These are phyloP conservation scores for Agrostemma githago DNA, from an alignment of 148 eudicot species.

Conservation along the genomic window DNA sequence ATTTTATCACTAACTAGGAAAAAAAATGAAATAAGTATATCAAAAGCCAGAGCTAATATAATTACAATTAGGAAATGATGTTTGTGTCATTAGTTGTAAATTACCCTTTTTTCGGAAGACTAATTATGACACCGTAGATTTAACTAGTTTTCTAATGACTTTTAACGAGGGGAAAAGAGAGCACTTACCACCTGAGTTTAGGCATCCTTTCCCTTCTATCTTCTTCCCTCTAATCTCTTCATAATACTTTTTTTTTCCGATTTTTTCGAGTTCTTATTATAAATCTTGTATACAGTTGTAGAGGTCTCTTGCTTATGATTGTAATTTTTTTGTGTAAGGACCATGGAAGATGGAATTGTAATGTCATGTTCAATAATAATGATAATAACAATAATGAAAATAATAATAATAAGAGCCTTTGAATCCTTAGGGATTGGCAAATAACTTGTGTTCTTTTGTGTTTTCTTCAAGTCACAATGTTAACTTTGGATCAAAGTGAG, in stretches of 20 bases:
- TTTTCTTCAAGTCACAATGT: not conserved
- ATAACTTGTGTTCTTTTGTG: not conserved
- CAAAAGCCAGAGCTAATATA: not conserved
- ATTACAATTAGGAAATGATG: conserved; percentile 11
- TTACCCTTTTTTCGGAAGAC: not conserved
- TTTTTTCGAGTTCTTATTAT: conserved; percentile 6
- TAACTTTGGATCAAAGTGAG: not conserved
- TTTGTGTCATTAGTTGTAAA: conserved; percentile 28
- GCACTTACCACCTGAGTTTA: conserved; percentile 9
- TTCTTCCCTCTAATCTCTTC: conserved; percentile 14
- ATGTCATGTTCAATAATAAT: not conserved
- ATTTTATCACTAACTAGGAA: not conserved
- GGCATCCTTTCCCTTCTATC: conserved; percentile 28
- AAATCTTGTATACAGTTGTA: conserved; percentile 21
- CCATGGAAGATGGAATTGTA: conserved; percentile 12
- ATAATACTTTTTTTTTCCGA: not conserved
- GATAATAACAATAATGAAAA: not conserved
- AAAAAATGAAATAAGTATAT: conserved; percentile 9
- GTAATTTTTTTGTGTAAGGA: conserved; percentile 11
- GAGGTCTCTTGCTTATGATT: conserved; percentile 14
- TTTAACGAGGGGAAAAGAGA: conserved; percentile 28
- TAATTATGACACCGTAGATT: conserved; percentile 23
- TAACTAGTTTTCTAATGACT: conserved; percentile 19
- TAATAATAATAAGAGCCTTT: not conserved
- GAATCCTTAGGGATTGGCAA: not conserved